phyloP scores from a whole-genome alignment of 192 early-diverging fungal genomes.

The Cladochytrium replicatum region DNA sequence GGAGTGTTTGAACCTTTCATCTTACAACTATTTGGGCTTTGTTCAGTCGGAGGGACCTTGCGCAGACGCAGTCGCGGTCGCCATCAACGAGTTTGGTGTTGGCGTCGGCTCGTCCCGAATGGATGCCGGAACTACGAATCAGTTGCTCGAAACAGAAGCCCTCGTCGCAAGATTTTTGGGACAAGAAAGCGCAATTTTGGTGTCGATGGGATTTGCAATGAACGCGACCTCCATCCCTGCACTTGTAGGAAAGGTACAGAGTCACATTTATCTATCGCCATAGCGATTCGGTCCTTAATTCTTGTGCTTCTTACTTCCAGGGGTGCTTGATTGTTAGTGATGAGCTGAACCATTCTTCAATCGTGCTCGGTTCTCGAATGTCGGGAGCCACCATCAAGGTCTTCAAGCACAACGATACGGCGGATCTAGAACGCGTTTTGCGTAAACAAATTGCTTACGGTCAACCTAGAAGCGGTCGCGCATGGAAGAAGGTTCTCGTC shows the following conservation, averaged over 20 bases:
- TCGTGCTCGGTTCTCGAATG: conserved; percentile 88
- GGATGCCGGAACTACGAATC: conserved; percentile 60
- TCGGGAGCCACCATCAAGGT: conserved; percentile 85
- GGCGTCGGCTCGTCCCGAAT: conserved; percentile 51
- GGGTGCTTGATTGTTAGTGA: conserved; percentile 91
- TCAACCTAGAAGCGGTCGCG: conserved; percentile 92
- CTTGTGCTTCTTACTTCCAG: neutral
- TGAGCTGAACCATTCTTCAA: conserved; percentile 89
- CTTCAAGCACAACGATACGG: conserved; percentile 85
- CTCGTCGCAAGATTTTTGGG: conserved; percentile 87
- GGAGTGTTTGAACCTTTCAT: conserved; percentile 84
- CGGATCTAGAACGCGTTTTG: conserved; percentile 68
- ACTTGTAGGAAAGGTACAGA: conserved; percentile 52
- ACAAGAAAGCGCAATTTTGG: conserved; percentile 71
- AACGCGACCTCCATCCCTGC: conserved; percentile 91
- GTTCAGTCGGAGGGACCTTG: conserved; percentile 87
- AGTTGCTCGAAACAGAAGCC: conserved; percentile 70
- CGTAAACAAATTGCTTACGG: conserved; percentile 85
- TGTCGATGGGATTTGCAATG: conserved; percentile 95
- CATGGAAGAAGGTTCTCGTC: conserved; percentile 97
- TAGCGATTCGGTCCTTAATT: neutral
- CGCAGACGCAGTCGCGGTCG: conserved; percentile 80
- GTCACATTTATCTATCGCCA: neutral
- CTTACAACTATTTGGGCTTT: conserved; percentile 98
- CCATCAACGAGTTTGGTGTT: conserved; percentile 64